These are phyloP conservation scores for Termitomyces titanicus DNA, from an alignment of 768 basidiomycete genomes.

Conservation along the genomic window DNA sequence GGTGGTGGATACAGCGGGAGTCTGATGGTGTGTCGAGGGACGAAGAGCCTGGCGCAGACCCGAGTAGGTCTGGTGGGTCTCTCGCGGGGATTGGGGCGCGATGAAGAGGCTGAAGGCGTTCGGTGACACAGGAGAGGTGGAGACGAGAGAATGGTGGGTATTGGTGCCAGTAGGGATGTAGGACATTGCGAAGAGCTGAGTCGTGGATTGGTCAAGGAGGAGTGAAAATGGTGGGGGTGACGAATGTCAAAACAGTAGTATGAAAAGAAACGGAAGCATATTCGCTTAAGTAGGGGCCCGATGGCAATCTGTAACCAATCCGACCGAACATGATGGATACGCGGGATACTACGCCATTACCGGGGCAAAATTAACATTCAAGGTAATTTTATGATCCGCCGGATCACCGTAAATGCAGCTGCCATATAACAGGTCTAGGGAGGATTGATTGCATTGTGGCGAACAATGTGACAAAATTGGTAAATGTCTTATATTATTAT, in stretches of 20 bases:
- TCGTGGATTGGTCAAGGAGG: background rate
- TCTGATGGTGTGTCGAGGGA: constrained; percentile 20
- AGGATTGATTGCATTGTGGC: background rate
- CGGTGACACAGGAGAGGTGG: constrained; percentile 21
- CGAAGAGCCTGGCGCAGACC: constrained; percentile 33
- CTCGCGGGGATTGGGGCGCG: constrained; percentile 32
- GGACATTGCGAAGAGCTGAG: background rate
- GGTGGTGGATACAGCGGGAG: background rate
- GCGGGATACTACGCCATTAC: constrained; percentile 1
- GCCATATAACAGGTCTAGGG: too few species aligned
- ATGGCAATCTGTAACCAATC: background rate
- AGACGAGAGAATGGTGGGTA: constrained; percentile 23
- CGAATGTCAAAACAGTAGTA: constrained; percentile 10
- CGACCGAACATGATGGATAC: background rate
- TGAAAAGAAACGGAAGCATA: background rate
- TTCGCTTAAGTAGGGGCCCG: constrained; percentile 12
- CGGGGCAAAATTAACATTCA: constrained; percentile 8
- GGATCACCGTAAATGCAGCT: constrained; percentile 5
- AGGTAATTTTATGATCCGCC: constrained; percentile 4
- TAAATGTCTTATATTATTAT: background rate
- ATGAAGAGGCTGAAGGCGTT: constrained; percentile 34
- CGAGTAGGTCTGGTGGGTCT: constrained; percentile 34
- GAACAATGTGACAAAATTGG: constrained; percentile 4
- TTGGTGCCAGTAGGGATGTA: constrained; percentile 7
- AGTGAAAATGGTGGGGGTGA: background rate